These are phyloP conservation scores for Yarrowia sp. DNA, from an alignment of 805 yeast genomes.

Conservation along the genomic window DNA sequence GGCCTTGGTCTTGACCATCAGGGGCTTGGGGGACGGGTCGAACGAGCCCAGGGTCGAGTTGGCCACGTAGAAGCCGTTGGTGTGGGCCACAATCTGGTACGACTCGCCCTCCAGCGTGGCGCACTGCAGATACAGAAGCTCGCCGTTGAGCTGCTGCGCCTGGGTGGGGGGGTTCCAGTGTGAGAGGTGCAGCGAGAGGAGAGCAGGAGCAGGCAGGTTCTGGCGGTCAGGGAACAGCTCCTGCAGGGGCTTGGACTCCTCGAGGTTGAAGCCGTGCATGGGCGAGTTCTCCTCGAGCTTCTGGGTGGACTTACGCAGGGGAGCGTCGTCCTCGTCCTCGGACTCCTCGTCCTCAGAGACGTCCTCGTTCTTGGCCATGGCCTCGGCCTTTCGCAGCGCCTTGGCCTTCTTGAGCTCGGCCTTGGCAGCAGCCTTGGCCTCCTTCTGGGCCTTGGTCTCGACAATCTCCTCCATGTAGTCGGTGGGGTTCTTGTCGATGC, in stretches of 20 bases:
- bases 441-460: conserved; percentile 28
- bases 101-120: conserved; percentile 80
- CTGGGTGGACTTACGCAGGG: conserved; percentile 25
- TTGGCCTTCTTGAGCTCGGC: conserved; percentile 22
- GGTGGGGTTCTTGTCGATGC: conserved; percentile 33
- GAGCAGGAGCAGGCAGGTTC: conserved; percentile 35
- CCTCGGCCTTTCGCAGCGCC: neutral
- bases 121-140: conserved; percentile 69
- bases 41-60: conserved; percentile 64
- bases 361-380: conserved; percentile 28
- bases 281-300: conserved; percentile 40
- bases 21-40: conserved; percentile 56
- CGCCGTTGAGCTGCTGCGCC: conserved; percentile 63
- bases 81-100: conserved; percentile 72
- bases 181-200: conserved; percentile 65
- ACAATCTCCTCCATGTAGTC: conserved; percentile 26
- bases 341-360: neutral
- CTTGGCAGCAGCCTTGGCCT: conserved; percentile 26
- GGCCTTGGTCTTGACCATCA: conserved; percentile 23
- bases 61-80: conserved; percentile 77
- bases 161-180: conserved; percentile 86
- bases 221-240: conserved; percentile 30
- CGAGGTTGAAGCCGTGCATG: conserved; percentile 28
- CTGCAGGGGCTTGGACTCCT: conserved; percentile 20
- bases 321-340: conserved; percentile 29